Percentiles rank a stretch among this genome's conserved stretches.
Conservation (phyloP, 495 filamentous ascomycete species). For the Penicillium coffeae region DNA sequence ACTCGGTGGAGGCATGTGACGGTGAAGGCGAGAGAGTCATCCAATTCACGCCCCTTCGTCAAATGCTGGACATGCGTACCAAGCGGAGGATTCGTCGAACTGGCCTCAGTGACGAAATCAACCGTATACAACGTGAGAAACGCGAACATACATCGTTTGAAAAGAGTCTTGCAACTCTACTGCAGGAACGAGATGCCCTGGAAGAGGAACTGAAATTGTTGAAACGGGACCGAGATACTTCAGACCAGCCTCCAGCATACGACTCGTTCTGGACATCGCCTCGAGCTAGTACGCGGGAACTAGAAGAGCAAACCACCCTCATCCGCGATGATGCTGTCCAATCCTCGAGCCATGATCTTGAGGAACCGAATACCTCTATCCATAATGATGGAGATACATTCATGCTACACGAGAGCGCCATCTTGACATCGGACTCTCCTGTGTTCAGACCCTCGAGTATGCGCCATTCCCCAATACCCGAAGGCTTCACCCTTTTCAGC, state of each 20-base stretch:
- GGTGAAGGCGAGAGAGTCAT: constrained; percentile 34
- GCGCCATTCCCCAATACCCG: constrained; percentile 8
- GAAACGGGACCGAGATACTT: constrained; percentile 31
- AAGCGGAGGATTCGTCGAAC: constrained; percentile 66
- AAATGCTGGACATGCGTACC: constrained; percentile 66
- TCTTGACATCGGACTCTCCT: constrained; percentile 35
- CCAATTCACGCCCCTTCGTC: constrained; percentile 65
- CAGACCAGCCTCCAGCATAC: constrained; percentile 19
- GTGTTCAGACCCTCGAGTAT: constrained; percentile 21
- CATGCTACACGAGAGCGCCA: constrained; percentile 30
- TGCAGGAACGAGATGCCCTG: constrained; percentile 39
- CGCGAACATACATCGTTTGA: constrained; percentile 44
- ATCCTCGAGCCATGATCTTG: constrained; percentile 2
- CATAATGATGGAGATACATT: constrained; percentile 27
- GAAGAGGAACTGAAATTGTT: constrained; percentile 47
- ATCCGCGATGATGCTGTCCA: constrained; percentile 19
- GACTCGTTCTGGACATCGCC: constrained; percentile 21
- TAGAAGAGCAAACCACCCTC: constrained; percentile 15
- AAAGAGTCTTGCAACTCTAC: constrained; percentile 43
- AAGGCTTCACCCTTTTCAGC: constrained; percentile 17
- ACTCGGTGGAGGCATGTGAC: constrained; percentile 27
- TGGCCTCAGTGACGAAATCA: constrained; percentile 73
- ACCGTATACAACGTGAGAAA: constrained; percentile 57
- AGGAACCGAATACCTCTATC: neutral
- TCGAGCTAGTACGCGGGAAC: constrained; percentile 20